These are phyloP conservation scores for Hortiboletus campestris DNA, from an alignment of 768 basidiomycete genomes.

Conservation along the genomic window DNA sequence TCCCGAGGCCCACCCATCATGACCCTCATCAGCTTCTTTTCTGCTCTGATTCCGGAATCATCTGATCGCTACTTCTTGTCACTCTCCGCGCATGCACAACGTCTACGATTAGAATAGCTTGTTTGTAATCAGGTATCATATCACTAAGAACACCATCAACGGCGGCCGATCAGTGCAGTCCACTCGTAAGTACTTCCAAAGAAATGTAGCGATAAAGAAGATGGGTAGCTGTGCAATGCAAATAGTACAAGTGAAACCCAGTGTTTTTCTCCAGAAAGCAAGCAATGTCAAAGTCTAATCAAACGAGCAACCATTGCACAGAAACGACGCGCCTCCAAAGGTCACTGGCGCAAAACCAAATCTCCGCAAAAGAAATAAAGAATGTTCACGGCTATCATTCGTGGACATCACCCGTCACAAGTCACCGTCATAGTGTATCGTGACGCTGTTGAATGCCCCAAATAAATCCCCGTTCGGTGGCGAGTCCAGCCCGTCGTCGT, in stretches of 20 bases:
- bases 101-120: constrained; percentile 29
- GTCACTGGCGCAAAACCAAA: constrained; percentile 2
- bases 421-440: constrained; percentile 81
- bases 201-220: constrained; percentile 19
- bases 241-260: constrained; percentile 35
- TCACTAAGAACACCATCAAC: constrained; percentile 25
- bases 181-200: constrained; percentile 23
- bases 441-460: constrained; percentile 87
- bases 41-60: constrained; percentile 15
- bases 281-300: constrained; percentile 22
- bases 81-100: background rate
- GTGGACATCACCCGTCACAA: constrained; percentile 17
- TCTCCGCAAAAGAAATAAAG: constrained; percentile 3
- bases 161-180: constrained; percentile 18
- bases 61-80: constrained; percentile 12
- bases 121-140: constrained; percentile 32
- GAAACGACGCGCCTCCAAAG: constrained; percentile 20
- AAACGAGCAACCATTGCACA: constrained; percentile 7
- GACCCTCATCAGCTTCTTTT: constrained; percentile 18
- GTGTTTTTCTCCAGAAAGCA: constrained; percentile 20
- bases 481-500: constrained; percentile 45
- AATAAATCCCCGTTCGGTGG: constrained; percentile 66
- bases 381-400: background rate
- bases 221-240: constrained; percentile 27
- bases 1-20: constrained; percentile 13